Conservation (phyloP, 371 early-diverging fungal genomes). For the Mycotypha africana region DNA sequence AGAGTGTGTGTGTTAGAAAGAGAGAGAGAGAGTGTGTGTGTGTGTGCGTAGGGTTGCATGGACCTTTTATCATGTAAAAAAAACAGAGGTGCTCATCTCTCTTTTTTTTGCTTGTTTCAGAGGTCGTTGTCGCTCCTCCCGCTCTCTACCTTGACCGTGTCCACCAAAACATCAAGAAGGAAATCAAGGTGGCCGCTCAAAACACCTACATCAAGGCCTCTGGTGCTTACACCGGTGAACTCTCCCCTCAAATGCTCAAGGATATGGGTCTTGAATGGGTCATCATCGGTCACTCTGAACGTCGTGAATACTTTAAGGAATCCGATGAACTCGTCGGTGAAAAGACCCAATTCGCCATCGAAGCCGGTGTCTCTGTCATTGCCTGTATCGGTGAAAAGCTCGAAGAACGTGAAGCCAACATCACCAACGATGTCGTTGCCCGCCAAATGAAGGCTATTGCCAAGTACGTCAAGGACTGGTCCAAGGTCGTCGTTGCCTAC, state of each 20-base stretch:
- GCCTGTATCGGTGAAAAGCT: conserved; percentile 98
- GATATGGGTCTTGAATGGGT: conserved; percentile 94
- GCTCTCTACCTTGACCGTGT: conserved; percentile 86
- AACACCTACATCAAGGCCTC: conserved; percentile 83
- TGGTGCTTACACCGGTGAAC: conserved; percentile 99
- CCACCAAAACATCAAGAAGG: conserved; percentile 67
- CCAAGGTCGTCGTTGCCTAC: conserved; percentile 97
- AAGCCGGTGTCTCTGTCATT: conserved; percentile 88
- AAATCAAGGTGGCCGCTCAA: conserved; percentile 94
- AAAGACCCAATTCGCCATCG: conserved; percentile 88
- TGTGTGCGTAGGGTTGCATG: too few relatives aligned
- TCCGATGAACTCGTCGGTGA: conserved; percentile 81
- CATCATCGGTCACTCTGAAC: conserved; percentile 99
- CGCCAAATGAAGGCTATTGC: conserved; percentile 86
- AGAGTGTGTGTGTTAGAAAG: too few relatives aligned
- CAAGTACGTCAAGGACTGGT: conserved; percentile 74
- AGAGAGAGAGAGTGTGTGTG: too few relatives aligned
- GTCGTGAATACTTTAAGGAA: conserved; percentile 92
- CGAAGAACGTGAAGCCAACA: conserved; percentile 86
- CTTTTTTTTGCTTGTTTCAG: conserved; percentile 31
- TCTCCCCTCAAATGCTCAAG: conserved; percentile 93
- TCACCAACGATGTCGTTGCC: conserved; percentile 85
- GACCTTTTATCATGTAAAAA: neutral
- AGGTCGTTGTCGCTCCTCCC: conserved; percentile 98
- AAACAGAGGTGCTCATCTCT: neutral